These are phyloP conservation scores for Penicillium sp. DNA, from an alignment of 2,329 filamentous ascomycete genomes.

Conservation along the genomic window DNA sequence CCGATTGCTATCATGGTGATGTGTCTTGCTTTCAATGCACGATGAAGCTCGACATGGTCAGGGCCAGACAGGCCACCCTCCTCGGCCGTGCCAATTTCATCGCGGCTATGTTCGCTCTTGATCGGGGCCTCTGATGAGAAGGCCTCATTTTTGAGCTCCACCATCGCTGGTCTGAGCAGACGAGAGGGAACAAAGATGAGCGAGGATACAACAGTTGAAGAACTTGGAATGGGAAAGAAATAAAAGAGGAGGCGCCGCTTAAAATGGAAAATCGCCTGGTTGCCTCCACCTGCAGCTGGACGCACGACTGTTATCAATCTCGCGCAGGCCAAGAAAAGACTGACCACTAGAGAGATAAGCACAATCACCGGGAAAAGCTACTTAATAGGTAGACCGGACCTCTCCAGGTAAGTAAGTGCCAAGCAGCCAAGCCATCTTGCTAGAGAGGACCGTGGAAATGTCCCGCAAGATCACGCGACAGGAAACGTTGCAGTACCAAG, in stretches of 20 bases:
- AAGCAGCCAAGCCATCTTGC: conserved; percentile 3
- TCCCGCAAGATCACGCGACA: neutral
- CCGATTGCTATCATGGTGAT: conserved; percentile 45
- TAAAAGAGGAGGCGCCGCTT: neutral
- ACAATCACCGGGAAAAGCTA: neutral
- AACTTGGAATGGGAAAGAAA: too few species aligned
- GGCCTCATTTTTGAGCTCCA: conserved; percentile 20
- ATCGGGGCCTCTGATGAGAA: conserved; percentile 15
- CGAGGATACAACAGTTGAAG: neutral
- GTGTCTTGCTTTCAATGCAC: conserved; percentile 41
- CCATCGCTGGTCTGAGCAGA: neutral
- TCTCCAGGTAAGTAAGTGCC: conserved; percentile 1
- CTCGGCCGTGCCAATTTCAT: conserved; percentile 18
- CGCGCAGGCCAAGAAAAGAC: neutral
- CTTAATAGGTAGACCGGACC: neutral
- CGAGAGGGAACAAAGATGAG: neutral
- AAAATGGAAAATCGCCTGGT: neutral
- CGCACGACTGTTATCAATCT: neutral
- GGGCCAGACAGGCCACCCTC: conserved; percentile 24
- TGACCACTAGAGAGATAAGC: neutral
- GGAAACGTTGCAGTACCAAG: conserved; percentile 3
- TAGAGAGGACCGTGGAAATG: neutral
- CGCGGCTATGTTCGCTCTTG: conserved; percentile 17
- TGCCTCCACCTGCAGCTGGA: neutral
- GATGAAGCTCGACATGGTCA: conserved; percentile 36